These are phyloP conservation scores for Diaporthe citriasiana DNA, from an alignment of 2,329 filamentous ascomycete genomes.

Conservation along the genomic window DNA sequence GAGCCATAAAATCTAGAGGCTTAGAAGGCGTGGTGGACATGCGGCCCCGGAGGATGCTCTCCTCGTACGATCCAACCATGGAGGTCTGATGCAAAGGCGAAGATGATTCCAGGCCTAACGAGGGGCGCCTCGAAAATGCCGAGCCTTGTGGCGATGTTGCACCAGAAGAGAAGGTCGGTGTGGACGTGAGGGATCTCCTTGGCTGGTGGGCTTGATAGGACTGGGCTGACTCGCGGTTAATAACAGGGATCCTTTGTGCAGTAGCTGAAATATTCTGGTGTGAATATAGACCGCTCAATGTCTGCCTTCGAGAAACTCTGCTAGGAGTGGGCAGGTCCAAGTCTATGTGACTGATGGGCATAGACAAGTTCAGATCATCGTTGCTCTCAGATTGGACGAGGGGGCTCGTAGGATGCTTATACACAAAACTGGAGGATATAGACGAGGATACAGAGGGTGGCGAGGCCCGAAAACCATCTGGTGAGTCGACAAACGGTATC, in stretches of 20 bases:
- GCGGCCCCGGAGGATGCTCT: slow-evolving; percentile 92
- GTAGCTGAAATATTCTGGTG: slow-evolving; percentile 38
- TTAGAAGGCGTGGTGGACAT: slow-evolving; percentile 98
- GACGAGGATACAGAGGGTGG: slow-evolving; percentile 78
- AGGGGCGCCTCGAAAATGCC: slow-evolving; percentile 72
- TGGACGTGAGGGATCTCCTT: slow-evolving; percentile 78
- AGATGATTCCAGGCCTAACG: slow-evolving; percentile 79
- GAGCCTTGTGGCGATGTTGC: slow-evolving; percentile 65
- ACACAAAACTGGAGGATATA: slow-evolving; percentile 82
- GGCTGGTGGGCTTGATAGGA: slow-evolving; percentile 86
- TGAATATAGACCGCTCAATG: slow-evolving; percentile 65
- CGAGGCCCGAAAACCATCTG: slow-evolving; percentile 58
- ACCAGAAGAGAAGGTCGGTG: slow-evolving; percentile 59
- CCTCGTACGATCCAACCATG: slow-evolving; percentile 98
- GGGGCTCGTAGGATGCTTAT: slow-evolving; percentile 92
- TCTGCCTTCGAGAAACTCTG: slow-evolving; percentile 73
- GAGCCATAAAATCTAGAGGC: slow-evolving; percentile 91
- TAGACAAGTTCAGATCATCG: slow-evolving; percentile 77
- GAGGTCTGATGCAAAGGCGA: slow-evolving; percentile 85
- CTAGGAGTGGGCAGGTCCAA: slow-evolving; percentile 56
- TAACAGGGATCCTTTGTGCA: slow-evolving; percentile 53
- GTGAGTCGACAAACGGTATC: slow-evolving; percentile 36
- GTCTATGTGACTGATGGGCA: slow-evolving; percentile 65
- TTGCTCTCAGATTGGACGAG: slow-evolving; percentile 91
- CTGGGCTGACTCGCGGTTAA: slow-evolving; percentile 71